Evolutionary conservation across 768 basidiomycete genomes (phyloP).

Genomic region (Mycena capillaripes): DNA sequence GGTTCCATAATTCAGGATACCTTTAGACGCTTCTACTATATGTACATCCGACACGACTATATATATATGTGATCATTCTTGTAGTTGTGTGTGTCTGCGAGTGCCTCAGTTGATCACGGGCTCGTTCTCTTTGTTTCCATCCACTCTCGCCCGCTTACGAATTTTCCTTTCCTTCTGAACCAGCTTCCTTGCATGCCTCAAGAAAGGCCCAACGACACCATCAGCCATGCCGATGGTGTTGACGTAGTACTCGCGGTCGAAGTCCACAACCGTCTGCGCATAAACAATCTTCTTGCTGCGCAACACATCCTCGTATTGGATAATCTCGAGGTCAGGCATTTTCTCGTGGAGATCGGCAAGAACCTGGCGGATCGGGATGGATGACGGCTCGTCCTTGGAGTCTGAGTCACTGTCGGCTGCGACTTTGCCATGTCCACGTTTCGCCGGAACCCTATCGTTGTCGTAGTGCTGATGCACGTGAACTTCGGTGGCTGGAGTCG

Average conservation of each 20-base stretch:
- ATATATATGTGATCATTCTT: not conserved
- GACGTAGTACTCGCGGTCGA: slow-evolving; percentile 18
- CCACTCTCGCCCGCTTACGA: slow-evolving; percentile 16
- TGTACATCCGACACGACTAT: not conserved
- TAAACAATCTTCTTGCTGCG: slow-evolving; percentile 27
- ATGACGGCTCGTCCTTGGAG: not conserved
- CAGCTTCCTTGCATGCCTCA: slow-evolving; percentile 16
- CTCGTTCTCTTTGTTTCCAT: not conserved
- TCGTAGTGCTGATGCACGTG: slow-evolving; percentile 4
- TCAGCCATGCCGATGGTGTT: slow-evolving; percentile 29
- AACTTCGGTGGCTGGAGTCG: not conserved
- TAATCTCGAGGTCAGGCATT: slow-evolving; percentile 13
- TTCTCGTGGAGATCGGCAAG: slow-evolving; percentile 1
- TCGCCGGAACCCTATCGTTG: not conserved
- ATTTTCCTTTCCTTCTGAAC: slow-evolving; percentile 10
- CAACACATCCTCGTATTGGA: slow-evolving; percentile 23
- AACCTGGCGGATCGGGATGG: not conserved
- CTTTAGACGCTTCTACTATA: slow-evolving; percentile 7
- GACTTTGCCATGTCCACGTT: not conserved
- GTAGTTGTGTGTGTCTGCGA: not conserved
- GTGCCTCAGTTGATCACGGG: slow-evolving; percentile 12
- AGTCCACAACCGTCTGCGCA: slow-evolving; percentile 24
- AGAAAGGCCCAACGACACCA: slow-evolving; percentile 22
- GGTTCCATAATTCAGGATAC: slow-evolving; percentile 45
- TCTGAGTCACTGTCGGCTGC: not conserved